These are phyloP conservation scores for Chaetothyriales sp. DNA, from an alignment of 2,329 filamentous ascomycete species.

Conservation along the genomic window DNA sequence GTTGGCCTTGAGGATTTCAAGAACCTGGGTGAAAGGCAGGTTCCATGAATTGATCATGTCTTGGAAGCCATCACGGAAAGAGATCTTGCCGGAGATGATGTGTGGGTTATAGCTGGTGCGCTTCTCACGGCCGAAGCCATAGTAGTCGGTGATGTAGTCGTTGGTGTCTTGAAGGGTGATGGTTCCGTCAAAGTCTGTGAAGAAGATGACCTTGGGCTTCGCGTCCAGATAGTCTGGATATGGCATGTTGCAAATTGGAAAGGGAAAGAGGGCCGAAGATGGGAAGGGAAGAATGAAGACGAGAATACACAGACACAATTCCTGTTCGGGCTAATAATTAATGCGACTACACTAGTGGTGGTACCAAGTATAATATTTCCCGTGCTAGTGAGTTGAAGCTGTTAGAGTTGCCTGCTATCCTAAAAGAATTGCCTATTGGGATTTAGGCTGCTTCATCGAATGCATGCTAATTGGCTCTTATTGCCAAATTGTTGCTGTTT, in stretches of 20 bases:
- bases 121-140: constrained; percentile 64
- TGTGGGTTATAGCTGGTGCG: constrained; percentile 62
- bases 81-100: constrained; percentile 52
- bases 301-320: too few species aligned
- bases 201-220: constrained; percentile 87
- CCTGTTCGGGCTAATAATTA: too few species aligned
- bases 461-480: too few species aligned
- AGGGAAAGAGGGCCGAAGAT: neutral
- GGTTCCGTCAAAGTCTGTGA: constrained; percentile 96
- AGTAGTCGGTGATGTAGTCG: constrained; percentile 69
- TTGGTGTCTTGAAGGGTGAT: constrained; percentile 67
- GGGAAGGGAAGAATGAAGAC: too few species aligned
- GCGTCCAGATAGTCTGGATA: constrained; percentile 22
- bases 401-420: too few species aligned
- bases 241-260: constrained; percentile 2
- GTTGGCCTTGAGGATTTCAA: constrained; percentile 62
- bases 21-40: constrained; percentile 68
- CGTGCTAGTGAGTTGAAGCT: too few species aligned
- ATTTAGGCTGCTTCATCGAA: too few species aligned
- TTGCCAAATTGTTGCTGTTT: too few species aligned
- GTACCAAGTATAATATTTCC: too few species aligned
- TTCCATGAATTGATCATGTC: constrained; percentile 84
- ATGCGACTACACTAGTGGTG: too few species aligned
- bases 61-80: constrained; percentile 54
- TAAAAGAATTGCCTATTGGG: too few species aligned